Conservation (phyloP, 169 alveolate genomes). For the Plasmodium blacklocki region DNA sequence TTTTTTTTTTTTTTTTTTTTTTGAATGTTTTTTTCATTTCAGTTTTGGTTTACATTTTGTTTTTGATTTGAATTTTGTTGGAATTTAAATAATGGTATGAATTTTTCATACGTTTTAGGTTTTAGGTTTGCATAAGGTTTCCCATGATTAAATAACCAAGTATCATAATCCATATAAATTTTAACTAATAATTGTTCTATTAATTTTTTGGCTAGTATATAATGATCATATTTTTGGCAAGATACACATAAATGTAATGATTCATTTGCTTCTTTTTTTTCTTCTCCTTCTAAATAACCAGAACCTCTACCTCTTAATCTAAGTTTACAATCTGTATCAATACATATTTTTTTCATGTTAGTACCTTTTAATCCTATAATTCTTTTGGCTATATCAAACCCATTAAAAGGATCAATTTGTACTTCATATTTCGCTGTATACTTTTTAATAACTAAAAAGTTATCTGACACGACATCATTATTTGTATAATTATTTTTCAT, state of each 20-base stretch:
- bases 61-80: conserved; percentile 14
- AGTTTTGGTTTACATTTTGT: conserved; percentile 20
- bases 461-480: conserved; percentile 28
- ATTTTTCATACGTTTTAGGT: conserved; percentile 69
- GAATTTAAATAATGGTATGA: conserved; percentile 58
- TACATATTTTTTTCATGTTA: conserved; percentile 94
- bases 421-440: conserved; percentile 94
- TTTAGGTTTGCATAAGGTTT: conserved; percentile 66
- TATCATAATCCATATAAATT: conserved; percentile 92
- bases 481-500: conserved; percentile 18
- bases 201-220: conserved; percentile 90
- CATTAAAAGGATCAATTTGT: conserved; percentile 93
- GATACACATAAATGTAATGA: conserved; percentile 95
- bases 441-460: conserved; percentile 80
- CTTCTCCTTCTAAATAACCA: conserved; percentile 95
- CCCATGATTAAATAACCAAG: conserved; percentile 70
- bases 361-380: conserved; percentile 94
- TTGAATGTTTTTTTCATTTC: neutral
- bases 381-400: conserved; percentile 94
- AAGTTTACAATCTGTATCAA: conserved; percentile 89
- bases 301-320: conserved; percentile 96
- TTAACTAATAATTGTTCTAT: conserved; percentile 88
- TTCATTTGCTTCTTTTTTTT: conserved; percentile 92
- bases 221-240: conserved; percentile 91
- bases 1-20: neutral